These are phyloP conservation scores for Tricholoma furcatifolium DNA, from an alignment of 768 basidiomycete species.

Conservation along the genomic window DNA sequence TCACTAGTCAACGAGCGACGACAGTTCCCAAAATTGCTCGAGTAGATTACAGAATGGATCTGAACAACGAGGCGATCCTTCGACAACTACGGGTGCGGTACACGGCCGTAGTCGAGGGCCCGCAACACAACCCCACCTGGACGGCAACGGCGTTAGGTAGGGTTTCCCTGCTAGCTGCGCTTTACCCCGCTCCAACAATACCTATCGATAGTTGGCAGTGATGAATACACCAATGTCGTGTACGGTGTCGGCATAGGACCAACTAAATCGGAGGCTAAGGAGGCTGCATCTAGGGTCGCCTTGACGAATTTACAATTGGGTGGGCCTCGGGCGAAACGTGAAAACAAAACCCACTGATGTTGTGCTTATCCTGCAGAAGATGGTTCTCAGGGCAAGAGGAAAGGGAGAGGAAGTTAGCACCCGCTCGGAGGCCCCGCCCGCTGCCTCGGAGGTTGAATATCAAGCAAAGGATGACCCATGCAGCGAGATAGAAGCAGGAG, in stretches of 20 bases:
- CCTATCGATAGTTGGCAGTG: not conserved
- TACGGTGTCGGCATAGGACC: constrained; percentile 3
- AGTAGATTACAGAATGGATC: constrained; percentile 9
- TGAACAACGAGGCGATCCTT: constrained; percentile 5
- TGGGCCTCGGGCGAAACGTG: not conserved
- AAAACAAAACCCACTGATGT: not conserved
- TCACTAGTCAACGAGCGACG: not conserved
- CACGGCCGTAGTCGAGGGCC: not conserved
- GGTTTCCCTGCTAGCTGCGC: not conserved
- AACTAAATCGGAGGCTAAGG: constrained; percentile 11
- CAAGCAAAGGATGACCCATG: no score
- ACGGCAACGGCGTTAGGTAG: constrained; percentile 7
- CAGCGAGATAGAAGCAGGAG: not conserved
- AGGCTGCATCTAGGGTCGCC: constrained; percentile 10
- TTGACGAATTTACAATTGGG: constrained; percentile 1
- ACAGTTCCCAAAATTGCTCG: not conserved
- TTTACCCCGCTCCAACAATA: not conserved
- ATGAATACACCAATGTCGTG: constrained; percentile 1
- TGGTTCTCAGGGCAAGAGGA: not conserved
- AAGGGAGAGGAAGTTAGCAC: not conserved
- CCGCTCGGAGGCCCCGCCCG: not conserved
- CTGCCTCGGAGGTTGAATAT: not conserved
- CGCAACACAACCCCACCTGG: constrained; percentile 5
- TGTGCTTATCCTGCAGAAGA: not conserved
- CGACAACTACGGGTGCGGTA: constrained; percentile 2